Evolutionary conservation across 1,284 basidiomycete species (phyloP).

Genomic region (Sanghuangporus baumii): DNA sequence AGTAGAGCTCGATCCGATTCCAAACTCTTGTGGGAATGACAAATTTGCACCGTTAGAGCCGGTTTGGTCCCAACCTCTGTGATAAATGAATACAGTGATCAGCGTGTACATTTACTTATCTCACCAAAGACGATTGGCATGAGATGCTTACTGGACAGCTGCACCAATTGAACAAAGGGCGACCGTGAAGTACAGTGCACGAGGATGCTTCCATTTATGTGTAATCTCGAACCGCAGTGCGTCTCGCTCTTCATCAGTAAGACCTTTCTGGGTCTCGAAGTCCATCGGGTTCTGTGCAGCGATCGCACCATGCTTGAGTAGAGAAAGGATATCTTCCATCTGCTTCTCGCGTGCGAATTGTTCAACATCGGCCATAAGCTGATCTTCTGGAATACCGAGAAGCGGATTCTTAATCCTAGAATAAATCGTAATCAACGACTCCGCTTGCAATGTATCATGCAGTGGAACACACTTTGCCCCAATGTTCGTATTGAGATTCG

Average conservation of each 20-base stretch:
- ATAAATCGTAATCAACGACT: neutral
- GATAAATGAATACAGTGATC: neutral
- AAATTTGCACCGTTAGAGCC: slow-evolving; percentile 62
- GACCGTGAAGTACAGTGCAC: slow-evolving; percentile 50
- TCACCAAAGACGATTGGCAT: slow-evolving; percentile 43
- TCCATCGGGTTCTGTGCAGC: slow-evolving; percentile 51
- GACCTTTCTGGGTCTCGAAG: slow-evolving; percentile 49
- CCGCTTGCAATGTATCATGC: neutral
- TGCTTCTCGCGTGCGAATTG: slow-evolving; percentile 48
- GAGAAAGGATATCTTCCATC: slow-evolving; percentile 43
- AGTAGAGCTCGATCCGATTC: slow-evolving; percentile 25
- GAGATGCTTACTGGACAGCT: slow-evolving; percentile 58
- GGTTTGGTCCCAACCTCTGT: slow-evolving; percentile 56
- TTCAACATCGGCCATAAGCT: slow-evolving; percentile 52
- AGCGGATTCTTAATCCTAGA: slow-evolving; percentile 55
- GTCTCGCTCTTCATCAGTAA: slow-evolving; percentile 55
- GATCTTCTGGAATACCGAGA: slow-evolving; percentile 45
- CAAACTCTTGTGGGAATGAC: slow-evolving; percentile 55
- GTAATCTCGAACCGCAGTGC: slow-evolving; percentile 50
- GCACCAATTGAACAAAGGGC: slow-evolving; percentile 55
- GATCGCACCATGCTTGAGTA: slow-evolving; percentile 58
- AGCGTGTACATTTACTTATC: slow-evolving; percentile 37
- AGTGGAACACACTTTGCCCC: neutral
- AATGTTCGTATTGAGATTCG: neutral
- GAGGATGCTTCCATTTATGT: slow-evolving; percentile 60